Conservation (phyloP, 192 early-diverging fungal species). For the Borealophlyctis nickersoniae region DNA sequence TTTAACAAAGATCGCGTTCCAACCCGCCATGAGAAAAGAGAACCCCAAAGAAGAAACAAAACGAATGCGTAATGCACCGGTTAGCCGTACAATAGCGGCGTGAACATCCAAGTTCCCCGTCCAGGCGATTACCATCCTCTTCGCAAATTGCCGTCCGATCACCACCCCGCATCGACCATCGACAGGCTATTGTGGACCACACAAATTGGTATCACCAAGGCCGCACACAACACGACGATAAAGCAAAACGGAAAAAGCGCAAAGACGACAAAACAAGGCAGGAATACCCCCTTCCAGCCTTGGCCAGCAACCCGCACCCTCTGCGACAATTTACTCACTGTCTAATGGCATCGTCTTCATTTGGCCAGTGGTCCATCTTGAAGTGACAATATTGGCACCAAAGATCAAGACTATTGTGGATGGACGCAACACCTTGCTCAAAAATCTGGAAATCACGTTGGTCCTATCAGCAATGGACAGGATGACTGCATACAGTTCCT, state of each 20-base stretch:
- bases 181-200: too few species aligned
- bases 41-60: neutral
- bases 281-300: too few species aligned
- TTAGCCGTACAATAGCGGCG: neutral
- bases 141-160: too few species aligned
- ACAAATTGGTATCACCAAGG: too few species aligned
- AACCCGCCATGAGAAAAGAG: neutral
- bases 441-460: conserved; percentile 59
- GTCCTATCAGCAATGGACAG: neutral
- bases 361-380: conserved; percentile 48
- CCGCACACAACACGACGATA: too few species aligned
- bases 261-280: neutral
- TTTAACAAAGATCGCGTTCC: conserved; percentile 22
- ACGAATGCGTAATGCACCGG: neutral
- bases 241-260: neutral
- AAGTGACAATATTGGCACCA: conserved; percentile 72
- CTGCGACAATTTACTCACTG: too few species aligned
- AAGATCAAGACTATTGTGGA: conserved; percentile 67
- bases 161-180: too few species aligned
- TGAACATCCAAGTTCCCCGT: too few species aligned
- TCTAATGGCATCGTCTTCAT: conserved; percentile 53
- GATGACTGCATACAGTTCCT: neutral
- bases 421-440: conserved; percentile 65
- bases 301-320: too few species aligned
- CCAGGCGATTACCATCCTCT: too few species aligned